Evolutionary conservation across 2,329 filamentous ascomycete species (phyloP).

Genomic region (Curvularia sp.): DNA sequence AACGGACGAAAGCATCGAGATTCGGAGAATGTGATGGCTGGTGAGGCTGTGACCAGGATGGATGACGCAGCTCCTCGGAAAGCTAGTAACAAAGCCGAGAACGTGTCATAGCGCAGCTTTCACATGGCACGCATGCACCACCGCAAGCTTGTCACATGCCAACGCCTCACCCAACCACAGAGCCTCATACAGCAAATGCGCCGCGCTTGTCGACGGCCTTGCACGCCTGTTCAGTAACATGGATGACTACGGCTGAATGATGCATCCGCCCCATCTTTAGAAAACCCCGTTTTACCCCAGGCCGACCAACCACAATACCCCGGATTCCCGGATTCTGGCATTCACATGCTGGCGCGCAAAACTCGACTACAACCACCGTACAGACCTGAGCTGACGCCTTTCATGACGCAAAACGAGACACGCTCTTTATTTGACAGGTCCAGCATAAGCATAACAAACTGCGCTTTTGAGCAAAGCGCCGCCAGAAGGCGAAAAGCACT

Average conservation of each 20-base stretch:
- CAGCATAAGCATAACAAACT: slow-evolving; percentile 8
- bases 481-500: not conserved
- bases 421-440: slow-evolving; percentile 1
- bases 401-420: slow-evolving; percentile 21
- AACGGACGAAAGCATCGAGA: slow-evolving; percentile 1
- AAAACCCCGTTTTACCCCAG: slow-evolving; percentile 10
- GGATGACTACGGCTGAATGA: slow-evolving; percentile 24
- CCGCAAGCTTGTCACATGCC: slow-evolving; percentile 34
- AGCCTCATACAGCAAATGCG: slow-evolving; percentile 23
- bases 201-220: slow-evolving; percentile 28
- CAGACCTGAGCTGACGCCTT: slow-evolving; percentile 19
- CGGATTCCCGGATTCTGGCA: slow-evolving; percentile 8
- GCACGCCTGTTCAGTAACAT: slow-evolving; percentile 19
- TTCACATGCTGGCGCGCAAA: slow-evolving; percentile 11
- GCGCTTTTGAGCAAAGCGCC: slow-evolving; percentile 1
- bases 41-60: slow-evolving; percentile 1
- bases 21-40: slow-evolving; percentile 1
- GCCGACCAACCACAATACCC: slow-evolving; percentile 1
- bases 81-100: slow-evolving; percentile 20
- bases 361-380: slow-evolving; percentile 4
- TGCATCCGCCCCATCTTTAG: not conserved
- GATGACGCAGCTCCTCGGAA: slow-evolving; percentile 9
- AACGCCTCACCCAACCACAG: slow-evolving; percentile 24
- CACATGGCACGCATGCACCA: slow-evolving; percentile 27
- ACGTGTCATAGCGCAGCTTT: slow-evolving; percentile 28